Evolutionary conservation across 768 basidiomycete species (phyloP), one percentile per base, ranked within the genome.

Genomic region (Boletus rufocinnamomeus): DNA sequence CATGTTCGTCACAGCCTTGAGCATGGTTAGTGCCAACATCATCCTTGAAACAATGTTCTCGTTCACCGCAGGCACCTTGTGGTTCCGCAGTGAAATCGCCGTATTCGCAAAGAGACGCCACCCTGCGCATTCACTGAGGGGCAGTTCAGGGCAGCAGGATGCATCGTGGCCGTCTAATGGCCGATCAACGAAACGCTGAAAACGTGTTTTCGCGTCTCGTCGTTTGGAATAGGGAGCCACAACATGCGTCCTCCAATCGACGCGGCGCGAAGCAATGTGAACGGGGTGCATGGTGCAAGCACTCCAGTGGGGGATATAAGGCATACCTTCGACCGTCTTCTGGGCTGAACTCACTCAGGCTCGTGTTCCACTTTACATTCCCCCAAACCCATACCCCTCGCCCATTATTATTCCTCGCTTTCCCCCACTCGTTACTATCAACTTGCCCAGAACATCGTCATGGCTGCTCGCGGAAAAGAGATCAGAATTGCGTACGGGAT

Each of bases 401-500:
- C 25, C 25, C 23, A 35, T 10, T n/a, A 14, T 21, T 40, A 47
- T n/a, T 45, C 40, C 5, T 32, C 28, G 23, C 38, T n/a, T 27
- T 47, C 23, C n/a, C n/a, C n/a, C n/a, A n/a, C n/a, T n/a, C n/a
- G n/a, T n/a, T n/a, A n/a, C 35, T 17, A 7, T 37, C 38, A 17
- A 40, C 48, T 47, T 6, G 19, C 27, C 9, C 7, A 10, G n/a
- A 46, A 19, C 21, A 53, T 44, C 61, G 37, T 41, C 54, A 74
- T 74, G 71, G 63, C 72, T 38, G 10, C 37, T 35, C 61, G 62
- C 45, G 66, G 63, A 52, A 73, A 67, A 54, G 72, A 74, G 25
- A 65, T 74, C 50, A 64, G 68, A 58, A 73, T 74, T 57, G 72
- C 72, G 72, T 73, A 71, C 59, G 73, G 10, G 40, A 6, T 27